A percentile compares a stretch with the other conserved stretches of the same genome.
Conservation (phyloP, 1,284 basidiomycete genomes). For the Pseudozyma thailandica region DNA sequence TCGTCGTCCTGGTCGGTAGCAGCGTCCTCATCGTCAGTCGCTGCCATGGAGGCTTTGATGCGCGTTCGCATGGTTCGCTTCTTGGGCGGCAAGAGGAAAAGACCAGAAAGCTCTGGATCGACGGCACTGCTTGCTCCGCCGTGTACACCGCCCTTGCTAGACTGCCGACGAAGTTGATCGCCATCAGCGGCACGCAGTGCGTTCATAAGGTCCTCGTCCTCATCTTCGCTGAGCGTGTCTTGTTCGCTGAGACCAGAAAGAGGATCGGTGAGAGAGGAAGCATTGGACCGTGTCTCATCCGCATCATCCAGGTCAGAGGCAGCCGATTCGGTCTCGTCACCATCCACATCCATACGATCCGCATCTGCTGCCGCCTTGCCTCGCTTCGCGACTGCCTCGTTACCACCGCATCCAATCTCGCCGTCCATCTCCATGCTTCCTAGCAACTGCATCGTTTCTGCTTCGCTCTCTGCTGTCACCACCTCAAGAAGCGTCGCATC, state of each 20-base stretch:
- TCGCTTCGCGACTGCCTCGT: conserved; percentile 12
- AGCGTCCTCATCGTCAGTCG: conserved; percentile 23
- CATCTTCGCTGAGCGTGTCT: conserved; percentile 46
- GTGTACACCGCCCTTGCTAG: conserved; percentile 8
- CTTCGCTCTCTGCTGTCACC: conserved; percentile 16
- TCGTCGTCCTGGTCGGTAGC: conserved; percentile 5
- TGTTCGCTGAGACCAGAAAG: conserved; percentile 52
- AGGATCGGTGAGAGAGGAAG: conserved; percentile 57
- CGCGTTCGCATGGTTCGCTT: conserved; percentile 61
- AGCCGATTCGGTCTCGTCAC: conserved; percentile 6
- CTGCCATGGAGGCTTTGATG: conserved; percentile 51
- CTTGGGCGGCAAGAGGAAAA: conserved; percentile 59
- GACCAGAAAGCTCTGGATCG: conserved; percentile 31
- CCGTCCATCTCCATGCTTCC: conserved; percentile 15
- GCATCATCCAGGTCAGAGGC: conserved; percentile 24
- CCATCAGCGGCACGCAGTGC: conserved; percentile 27
- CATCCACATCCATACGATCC: conserved; percentile 18
- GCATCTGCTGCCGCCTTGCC: conserved; percentile 1
- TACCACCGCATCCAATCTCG: conserved; percentile 36
- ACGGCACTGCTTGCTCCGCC: conserved; percentile 7
- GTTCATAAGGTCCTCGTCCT: conserved; percentile 51
- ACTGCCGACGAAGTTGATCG: conserved; percentile 6
- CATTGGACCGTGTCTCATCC: conserved; percentile 44
- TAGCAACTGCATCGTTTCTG: conserved; percentile 18
- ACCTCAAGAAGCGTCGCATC: conserved; percentile 17